phyloP scores from a whole-genome alignment of 1,284 basidiomycete genomes.

The Bjerkandera adusta region DNA sequence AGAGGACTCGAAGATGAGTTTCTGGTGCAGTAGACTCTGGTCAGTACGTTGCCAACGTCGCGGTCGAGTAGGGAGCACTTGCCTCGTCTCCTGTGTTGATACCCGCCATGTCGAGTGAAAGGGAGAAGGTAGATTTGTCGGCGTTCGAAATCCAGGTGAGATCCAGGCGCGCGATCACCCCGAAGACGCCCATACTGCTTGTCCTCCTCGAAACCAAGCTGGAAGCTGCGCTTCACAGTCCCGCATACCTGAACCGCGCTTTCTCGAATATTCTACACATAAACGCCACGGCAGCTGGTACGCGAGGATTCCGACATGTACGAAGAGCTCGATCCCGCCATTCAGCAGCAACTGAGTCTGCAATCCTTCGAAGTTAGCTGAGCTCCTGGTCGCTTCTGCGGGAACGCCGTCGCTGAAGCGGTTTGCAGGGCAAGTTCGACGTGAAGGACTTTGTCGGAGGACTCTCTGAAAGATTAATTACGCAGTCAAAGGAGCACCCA shows the following conservation, averaged over 20 bases:
- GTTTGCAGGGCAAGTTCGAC: constrained; percentile 82
- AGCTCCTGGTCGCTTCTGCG: neutral
- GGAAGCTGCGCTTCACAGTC: no score
- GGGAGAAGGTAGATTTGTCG: constrained; percentile 40
- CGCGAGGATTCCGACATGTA: no score
- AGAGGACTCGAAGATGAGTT: constrained; percentile 98
- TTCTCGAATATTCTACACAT: no score
- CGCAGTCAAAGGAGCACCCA: constrained; percentile 76
- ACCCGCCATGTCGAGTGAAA: constrained; percentile 62
- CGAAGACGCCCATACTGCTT: no score
- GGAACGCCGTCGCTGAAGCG: neutral
- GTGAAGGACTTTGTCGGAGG: constrained; percentile 87
- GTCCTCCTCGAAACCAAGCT: no score
- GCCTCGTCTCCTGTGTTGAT: constrained; percentile 74
- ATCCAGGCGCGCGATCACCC: no score
- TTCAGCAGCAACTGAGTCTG: constrained; percentile 28
- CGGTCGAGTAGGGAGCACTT: neutral
- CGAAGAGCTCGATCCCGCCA: constrained; percentile 24
- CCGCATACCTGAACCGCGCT: no score
- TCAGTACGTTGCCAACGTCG: constrained; percentile 8
- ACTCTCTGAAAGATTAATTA: constrained; percentile 84
- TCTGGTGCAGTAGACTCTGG: constrained; percentile 39
- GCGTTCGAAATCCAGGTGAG: constrained; percentile 66
- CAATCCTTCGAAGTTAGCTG: constrained; percentile 30
- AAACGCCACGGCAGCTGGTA: no score